These are phyloP conservation scores for Farysia itapuensis DNA, from an alignment of 1,284 basidiomycete species.

Conservation along the genomic window DNA sequence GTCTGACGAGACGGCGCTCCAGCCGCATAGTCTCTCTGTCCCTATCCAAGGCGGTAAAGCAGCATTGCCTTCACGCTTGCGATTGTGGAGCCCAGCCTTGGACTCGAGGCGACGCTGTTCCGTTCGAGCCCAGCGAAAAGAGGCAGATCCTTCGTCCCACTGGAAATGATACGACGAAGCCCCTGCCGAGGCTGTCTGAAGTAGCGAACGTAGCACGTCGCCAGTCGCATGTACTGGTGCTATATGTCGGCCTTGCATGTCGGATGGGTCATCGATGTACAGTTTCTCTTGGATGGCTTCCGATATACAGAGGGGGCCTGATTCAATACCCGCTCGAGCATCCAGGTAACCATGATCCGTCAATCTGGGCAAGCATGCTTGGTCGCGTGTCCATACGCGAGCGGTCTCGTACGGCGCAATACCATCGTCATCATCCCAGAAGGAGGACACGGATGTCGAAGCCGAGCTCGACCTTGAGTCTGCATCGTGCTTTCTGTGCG, in stretches of 20 bases:
- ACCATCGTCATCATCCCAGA: too few relatives aligned
- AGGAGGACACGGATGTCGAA: too few relatives aligned
- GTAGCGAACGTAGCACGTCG: conserved; percentile 20
- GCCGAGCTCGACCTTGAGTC: too few relatives aligned
- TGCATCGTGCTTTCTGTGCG: too few relatives aligned
- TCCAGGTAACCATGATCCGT: background rate
- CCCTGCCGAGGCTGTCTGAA: conserved; percentile 19
- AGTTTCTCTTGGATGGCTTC: conserved; percentile 17
- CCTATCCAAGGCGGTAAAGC: conserved; percentile 20
- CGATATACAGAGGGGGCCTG: background rate
- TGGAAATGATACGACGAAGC: conserved; percentile 36
- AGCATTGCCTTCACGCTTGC: background rate
- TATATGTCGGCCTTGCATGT: conserved; percentile 5
- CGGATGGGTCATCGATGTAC: background rate
- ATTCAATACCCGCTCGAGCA: background rate
- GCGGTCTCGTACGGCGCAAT: too few relatives aligned
- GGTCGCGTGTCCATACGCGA: background rate
- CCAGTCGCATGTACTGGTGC: conserved; percentile 22
- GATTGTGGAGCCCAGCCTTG: too few relatives aligned
- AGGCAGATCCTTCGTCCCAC: conserved; percentile 25
- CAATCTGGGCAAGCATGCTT: background rate
- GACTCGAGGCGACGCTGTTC: conserved; percentile 7
- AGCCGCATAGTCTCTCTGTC: conserved; percentile 28
- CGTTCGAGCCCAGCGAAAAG: conserved; percentile 27
- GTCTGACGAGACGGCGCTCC: conserved; percentile 21